Conservation (phyloP, 495 filamentous ascomycete genomes). For the Chaetomidium leptoderma region DNA sequence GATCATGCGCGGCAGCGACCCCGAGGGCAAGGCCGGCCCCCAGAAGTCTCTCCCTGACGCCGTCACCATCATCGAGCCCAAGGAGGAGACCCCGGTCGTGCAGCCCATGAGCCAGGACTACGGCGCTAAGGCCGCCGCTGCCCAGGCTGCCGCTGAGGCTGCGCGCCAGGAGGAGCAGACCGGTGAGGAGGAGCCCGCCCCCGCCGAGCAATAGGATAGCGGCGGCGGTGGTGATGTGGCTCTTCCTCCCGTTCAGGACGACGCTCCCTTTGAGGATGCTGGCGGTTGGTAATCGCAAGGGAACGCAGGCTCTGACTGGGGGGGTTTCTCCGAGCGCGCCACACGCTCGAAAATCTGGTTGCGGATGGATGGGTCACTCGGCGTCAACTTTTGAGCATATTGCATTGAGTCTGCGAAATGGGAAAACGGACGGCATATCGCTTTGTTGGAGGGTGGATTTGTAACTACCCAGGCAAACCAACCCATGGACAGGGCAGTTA, state of each 20-base stretch:
- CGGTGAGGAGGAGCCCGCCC: conserved; percentile 47
- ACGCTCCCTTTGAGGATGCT: background rate
- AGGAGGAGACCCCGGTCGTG: conserved; percentile 92
- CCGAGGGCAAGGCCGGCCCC: conserved; percentile 96
- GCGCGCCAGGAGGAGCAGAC: conserved; percentile 65
- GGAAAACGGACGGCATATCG: conserved; percentile 30
- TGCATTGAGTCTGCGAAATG: conserved; percentile 35
- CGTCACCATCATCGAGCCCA: conserved; percentile 99
- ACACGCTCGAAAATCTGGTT: conserved; percentile 25
- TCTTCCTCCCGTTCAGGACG: conserved; percentile 4
- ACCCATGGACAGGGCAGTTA: conserved; percentile 25
- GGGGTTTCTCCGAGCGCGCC: conserved; percentile 20
- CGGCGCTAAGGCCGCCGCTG: conserved; percentile 89
- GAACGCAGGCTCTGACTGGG: conserved; percentile 9
- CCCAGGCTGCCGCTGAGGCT: conserved; percentile 61
- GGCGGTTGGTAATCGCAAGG: conserved; percentile 20
- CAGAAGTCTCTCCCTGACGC: conserved; percentile 95
- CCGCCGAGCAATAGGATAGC: conserved; percentile 49
- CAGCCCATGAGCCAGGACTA: conserved; percentile 97
- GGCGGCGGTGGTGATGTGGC: conserved; percentile 12
- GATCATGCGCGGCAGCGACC: conserved; percentile 99
- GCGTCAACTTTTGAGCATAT: conserved; percentile 37
- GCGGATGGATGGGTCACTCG: conserved; percentile 34
- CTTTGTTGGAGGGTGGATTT: conserved; percentile 24
- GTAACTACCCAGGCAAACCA: conserved; percentile 23